Evolutionary conservation across 2,329 filamentous ascomycete species (phyloP).

Genomic region (Colletotrichum somersetense): DNA sequence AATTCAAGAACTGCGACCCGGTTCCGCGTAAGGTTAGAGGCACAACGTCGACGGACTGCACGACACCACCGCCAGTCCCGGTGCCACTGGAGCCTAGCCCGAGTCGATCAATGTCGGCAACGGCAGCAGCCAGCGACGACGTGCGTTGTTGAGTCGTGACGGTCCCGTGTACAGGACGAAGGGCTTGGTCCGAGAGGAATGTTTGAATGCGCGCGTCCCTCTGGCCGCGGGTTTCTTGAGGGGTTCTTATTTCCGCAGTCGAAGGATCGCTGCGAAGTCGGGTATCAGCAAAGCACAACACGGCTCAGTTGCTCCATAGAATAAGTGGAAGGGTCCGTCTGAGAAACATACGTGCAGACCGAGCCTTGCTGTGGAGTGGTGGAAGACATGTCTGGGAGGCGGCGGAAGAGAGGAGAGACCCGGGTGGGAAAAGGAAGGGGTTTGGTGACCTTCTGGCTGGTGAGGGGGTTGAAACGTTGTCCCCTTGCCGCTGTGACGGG

Average conservation of each 20-base stretch:
- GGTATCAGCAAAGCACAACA: not conserved
- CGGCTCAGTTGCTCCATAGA: not conserved
- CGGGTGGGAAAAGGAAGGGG: not conserved
- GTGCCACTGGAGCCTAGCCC: not conserved
- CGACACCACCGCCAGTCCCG: not conserved
- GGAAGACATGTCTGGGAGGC: not conserved
- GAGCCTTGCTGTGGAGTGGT: not conserved
- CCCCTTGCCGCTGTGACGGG: no score
- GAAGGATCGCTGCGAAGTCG: not conserved
- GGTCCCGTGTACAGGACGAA: not conserved
- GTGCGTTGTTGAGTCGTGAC: not conserved
- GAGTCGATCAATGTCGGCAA: not conserved
- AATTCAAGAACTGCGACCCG: not conserved
- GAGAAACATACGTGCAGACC: not conserved
- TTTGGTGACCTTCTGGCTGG: not conserved
- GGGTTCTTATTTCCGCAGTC: not conserved
- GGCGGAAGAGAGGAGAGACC: not conserved
- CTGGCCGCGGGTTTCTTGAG: not conserved
- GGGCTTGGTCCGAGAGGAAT: not conserved
- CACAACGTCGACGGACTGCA: not conserved
- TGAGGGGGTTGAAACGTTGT: no score
- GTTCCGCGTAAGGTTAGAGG: not conserved
- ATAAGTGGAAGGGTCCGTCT: no score
- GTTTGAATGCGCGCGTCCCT: not conserved
- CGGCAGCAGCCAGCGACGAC: not conserved